Percentiles rank a stretch among this genome's conserved stretches.
Conservation (phyloP, 495 filamentous ascomycete genomes). For the Aspergillus affinis region DNA sequence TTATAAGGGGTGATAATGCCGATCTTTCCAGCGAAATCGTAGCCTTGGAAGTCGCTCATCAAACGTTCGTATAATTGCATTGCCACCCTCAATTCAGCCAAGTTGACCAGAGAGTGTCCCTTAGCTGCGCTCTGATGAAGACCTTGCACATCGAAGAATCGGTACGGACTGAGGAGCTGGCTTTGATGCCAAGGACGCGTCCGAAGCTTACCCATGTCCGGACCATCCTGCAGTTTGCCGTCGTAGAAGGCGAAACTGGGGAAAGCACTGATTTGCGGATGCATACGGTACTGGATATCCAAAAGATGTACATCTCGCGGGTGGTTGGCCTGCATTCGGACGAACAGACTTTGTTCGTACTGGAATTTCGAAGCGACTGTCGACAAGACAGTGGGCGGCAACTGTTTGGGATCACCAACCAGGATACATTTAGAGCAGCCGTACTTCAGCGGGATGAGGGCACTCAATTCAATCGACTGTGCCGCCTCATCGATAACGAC, state of each 20-base stretch:
- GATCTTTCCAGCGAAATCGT: constrained; percentile 77
- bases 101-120: constrained; percentile 87
- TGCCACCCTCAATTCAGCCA: constrained; percentile 80
- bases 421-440: constrained; percentile 96
- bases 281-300: constrained; percentile 98
- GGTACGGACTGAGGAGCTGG: constrained; percentile 79
- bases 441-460: constrained; percentile 95
- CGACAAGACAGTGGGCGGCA: constrained; percentile 93
- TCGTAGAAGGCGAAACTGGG: constrained; percentile 93
- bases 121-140: constrained; percentile 73
- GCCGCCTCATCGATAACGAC: constrained; percentile 98
- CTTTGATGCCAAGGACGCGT: constrained; percentile 81
- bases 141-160: constrained; percentile 96
- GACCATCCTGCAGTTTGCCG: constrained; percentile 77
- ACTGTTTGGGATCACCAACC: constrained; percentile 95
- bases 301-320: constrained; percentile 88
- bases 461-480: constrained; percentile 95
- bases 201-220: constrained; percentile 73
- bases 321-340: constrained; percentile 93
- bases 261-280: constrained; percentile 89
- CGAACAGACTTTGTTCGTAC: constrained; percentile 97
- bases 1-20: constrained; percentile 98
- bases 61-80: constrained; percentile 80
- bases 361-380: constrained; percentile 88
- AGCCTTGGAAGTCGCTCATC: constrained; percentile 62